These are phyloP conservation scores for Boletales sp. DNA, from an alignment of 768 basidiomycete species.

Conservation along the genomic window DNA sequence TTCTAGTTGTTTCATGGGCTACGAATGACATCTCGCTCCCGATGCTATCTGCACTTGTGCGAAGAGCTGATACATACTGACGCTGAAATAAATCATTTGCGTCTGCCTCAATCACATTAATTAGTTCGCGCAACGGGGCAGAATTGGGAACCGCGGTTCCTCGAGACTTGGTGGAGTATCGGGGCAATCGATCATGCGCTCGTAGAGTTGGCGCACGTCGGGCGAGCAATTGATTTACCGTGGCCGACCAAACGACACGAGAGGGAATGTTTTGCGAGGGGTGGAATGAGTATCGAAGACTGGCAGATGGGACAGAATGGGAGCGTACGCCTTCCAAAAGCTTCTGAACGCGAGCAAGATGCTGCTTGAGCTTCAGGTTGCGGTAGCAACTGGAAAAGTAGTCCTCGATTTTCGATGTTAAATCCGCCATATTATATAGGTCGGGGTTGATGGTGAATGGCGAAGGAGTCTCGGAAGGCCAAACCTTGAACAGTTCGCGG, in stretches of 20 bases:
- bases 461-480: constrained; percentile 14
- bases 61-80: constrained; percentile 5
- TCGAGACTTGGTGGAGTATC: not conserved
- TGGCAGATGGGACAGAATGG: not conserved
- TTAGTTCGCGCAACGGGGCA: not conserved
- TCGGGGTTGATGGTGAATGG: not conserved
- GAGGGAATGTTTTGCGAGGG: not conserved
- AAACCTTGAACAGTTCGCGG: constrained; percentile 1
- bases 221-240: not conserved
- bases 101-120: not conserved
- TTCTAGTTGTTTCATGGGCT: not conserved
- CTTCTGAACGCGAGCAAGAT: constrained; percentile 10
- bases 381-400: constrained; percentile 15
- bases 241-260: not conserved
- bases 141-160: not conserved
- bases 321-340: constrained; percentile 2
- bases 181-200: not conserved
- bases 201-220: not conserved
- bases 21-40: constrained; percentile 1
- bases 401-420: not conserved
- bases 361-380: constrained; percentile 8
- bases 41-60: constrained; percentile 4
- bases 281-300: not conserved
- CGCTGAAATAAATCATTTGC: constrained; percentile 2
- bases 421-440: not conserved